Evolutionary conservation across 1,284 basidiomycete genomes (phyloP).

Genomic region (Cryptococcus sp.): DNA sequence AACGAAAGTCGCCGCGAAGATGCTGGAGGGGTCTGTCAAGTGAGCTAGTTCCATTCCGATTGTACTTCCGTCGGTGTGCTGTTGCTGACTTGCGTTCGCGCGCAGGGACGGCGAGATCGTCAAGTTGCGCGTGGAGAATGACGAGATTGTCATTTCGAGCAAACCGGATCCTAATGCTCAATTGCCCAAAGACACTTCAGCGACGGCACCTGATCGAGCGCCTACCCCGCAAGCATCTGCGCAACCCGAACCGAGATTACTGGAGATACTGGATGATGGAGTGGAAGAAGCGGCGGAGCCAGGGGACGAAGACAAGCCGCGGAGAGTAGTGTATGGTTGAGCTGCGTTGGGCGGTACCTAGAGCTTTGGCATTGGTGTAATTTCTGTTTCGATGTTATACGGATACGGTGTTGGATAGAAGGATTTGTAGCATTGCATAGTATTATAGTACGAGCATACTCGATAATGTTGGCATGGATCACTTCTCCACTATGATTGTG

Average conservation of each 20-base stretch:
- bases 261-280: slow-evolving; percentile 32
- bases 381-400: too few species aligned
- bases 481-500: too few species aligned
- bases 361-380: not conserved
- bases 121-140: slow-evolving; percentile 58
- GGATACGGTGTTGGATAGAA: not conserved
- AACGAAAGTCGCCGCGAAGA: slow-evolving; percentile 72
- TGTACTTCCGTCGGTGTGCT: not conserved
- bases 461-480: too few species aligned
- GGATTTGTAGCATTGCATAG: too few species aligned
- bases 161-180: slow-evolving; percentile 16
- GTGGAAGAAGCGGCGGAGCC: slow-evolving; percentile 15
- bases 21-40: slow-evolving; percentile 74
- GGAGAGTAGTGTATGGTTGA: slow-evolving; percentile 14
- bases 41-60: slow-evolving; percentile 45
- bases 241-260: slow-evolving; percentile 14
- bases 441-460: too few species aligned
- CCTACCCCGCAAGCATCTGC: not conserved
- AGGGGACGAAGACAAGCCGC: slow-evolving; percentile 11
- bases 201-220: too few species aligned
- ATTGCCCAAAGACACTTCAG: not conserved
- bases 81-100: not conserved
- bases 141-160: slow-evolving; percentile 50
- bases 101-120: slow-evolving; percentile 63
- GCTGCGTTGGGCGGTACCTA: not conserved